These are phyloP conservation scores for Backusella westeae DNA, from an alignment of 192 early-diverging fungal species.

Conservation along the genomic window DNA sequence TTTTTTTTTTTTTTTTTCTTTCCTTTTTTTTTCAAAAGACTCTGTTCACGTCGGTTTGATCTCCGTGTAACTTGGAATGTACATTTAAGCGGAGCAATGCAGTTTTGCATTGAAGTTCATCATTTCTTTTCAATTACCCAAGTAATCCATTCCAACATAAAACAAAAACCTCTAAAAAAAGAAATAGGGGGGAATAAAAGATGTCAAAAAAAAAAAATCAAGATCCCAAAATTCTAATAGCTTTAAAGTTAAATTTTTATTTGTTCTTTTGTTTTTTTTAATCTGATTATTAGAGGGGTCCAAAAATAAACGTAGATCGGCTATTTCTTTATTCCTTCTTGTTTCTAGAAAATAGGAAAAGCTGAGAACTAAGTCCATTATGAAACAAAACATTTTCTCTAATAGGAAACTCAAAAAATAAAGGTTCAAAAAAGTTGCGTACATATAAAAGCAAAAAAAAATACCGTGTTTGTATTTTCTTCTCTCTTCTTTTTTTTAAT, in stretches of 20 bases:
- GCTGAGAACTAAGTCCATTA: not conserved
- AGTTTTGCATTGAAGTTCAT: not conserved
- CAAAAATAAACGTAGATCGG: not conserved
- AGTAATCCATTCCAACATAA: not conserved
- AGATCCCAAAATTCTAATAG: not conserved
- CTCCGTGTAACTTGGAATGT: not conserved
- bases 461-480: not conserved
- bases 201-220: not conserved
- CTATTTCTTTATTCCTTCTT: not conserved
- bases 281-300: not conserved
- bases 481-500: not conserved
- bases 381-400: not conserved
- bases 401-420: not conserved
- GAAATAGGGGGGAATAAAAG: not conserved
- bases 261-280: not conserved
- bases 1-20: not conserved
- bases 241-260: no score
- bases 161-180: not conserved
- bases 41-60: not conserved
- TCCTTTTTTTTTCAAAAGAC: not conserved
- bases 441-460: not conserved
- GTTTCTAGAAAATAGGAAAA: not conserved
- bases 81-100: not conserved
- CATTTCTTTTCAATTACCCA: not conserved
- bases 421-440: not conserved